Base-by-base conservation (phyloP, 805 yeast species). In the Ogataea neopini region DNA sequence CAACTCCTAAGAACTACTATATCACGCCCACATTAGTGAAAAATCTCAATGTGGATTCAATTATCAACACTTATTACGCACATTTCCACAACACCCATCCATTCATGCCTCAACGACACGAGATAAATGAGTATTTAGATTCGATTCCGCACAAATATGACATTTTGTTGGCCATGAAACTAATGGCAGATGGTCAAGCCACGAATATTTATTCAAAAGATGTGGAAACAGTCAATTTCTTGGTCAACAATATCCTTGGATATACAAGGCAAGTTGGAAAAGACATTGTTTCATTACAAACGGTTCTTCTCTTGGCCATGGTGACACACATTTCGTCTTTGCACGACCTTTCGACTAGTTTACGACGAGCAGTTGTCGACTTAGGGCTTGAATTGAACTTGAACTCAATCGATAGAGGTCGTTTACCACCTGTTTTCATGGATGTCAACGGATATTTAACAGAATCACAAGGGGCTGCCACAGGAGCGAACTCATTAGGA, bases 321-420 rank as follows among this genome's bases (percentile, higher is more conserved):
- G 67, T 72, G 3, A 67, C 79, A 13, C 83, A 77, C 51, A 73
- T 77, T 20, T 74, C 80, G n/a, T 74, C 81, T 0, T 53, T 77
- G 7, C 82, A 77, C 54, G 76, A 72, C 32, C 50, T 76, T 38
- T 72, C 79, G 37, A 62, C 69, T 1, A 54, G 66, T 0, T 48
- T 77, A n/a, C 67, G 81, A 48, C 71, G 67, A 29, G 67, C 73
- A 23, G 69, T 75, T 14, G 69, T 76, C 10, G 63, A 69, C 2
- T 50, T 76, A 10, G 65, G 70, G 0, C 45, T 69, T 8, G 68
- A 66, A 32, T 49, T 77, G 34, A 69, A 67, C 28, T 56, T 77
- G 17, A 68, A 75, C 53, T 44, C 53, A n/a, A 38, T 76, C 10
- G 81, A 77, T 52, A 54, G 54, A 14, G 61, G 62, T 7, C 49